Evolutionary conservation across 2,329 filamentous ascomycete species (phyloP), one percentile per base, ranked within the genome.

Genomic region (Pseudonectria foliicola): DNA sequence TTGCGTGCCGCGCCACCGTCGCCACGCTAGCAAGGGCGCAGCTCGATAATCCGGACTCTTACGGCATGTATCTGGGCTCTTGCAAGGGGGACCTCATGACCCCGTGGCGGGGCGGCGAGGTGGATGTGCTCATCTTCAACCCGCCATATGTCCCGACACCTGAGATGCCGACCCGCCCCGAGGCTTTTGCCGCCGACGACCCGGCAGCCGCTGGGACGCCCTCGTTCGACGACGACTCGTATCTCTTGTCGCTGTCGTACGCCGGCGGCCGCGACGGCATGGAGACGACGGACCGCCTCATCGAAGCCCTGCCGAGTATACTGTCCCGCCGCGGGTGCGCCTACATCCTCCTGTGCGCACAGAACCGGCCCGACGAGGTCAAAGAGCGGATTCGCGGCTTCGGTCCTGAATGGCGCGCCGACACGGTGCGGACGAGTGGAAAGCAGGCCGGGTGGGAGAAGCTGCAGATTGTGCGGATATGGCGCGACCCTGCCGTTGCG

Each of bases 71-170:
- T 48, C 61, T 92, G 7, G 82, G 78, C 27, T 74, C 81, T 13
- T 56, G 82, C 16, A 78, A 78, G 39, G 81, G 76, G 2, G 86
- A 96, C 54, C 70, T 98, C 1, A 70, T 73, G 4, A 60, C 72
- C 3, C 66, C 80, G 1, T 63, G 93, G 27, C 70, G 73, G 7
- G 54, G 64, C 0, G 66, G 70, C 3, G 38, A 32, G 10, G 73
- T 94, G 5, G 92, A 98, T 55, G 73, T 98, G 10, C 71, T 98
- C 43, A 73, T 98, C 18, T 98, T 96, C 71, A 98, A 98, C 56
- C 92, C 92, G 34, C 92, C 92, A 1, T 98, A 98, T 57, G 92
- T 98, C 11, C 92, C 92, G 2, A 93, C 89, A 3, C 73, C 81
- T 16, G 75, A 79, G 27, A 63, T 93, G 39, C 89, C 90, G 2